These are phyloP conservation scores for Myriosclerotinia duriaeana DNA, from an alignment of 2,329 filamentous ascomycete genomes.

Conservation along the genomic window DNA sequence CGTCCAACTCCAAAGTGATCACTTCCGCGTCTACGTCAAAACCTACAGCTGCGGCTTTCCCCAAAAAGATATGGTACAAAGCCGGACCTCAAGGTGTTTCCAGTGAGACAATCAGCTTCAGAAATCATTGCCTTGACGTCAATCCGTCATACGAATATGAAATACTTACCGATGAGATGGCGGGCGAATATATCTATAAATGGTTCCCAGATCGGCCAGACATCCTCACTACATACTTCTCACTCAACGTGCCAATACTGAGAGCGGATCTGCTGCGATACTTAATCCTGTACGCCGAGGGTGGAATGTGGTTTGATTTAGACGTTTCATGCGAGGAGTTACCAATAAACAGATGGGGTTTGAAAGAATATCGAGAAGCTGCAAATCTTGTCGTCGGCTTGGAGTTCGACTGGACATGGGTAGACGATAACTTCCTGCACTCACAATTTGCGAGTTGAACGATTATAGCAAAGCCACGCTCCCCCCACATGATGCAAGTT, in stretches of 20 bases:
- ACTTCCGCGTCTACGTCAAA: background rate
- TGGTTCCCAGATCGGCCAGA: slow-evolving; percentile 54
- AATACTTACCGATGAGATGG: slow-evolving; percentile 36
- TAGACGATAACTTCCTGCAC: background rate
- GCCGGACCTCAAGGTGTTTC: slow-evolving; percentile 42
- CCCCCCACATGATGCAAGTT: background rate
- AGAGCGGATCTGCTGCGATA: slow-evolving; percentile 67
- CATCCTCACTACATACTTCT: slow-evolving; percentile 60
- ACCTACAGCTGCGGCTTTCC: slow-evolving; percentile 11
- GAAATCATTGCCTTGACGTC: slow-evolving; percentile 38
- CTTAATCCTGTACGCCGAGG: slow-evolving; percentile 61
- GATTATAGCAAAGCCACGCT: background rate
- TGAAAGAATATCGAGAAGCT: slow-evolving; percentile 52
- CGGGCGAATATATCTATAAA: background rate
- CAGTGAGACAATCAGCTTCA: slow-evolving; percentile 39
- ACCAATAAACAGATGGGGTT: slow-evolving; percentile 58
- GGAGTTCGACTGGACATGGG: slow-evolving; percentile 1
- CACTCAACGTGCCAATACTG: slow-evolving; percentile 62
- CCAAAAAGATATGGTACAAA: slow-evolving; percentile 45
- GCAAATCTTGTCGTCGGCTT: slow-evolving; percentile 6
- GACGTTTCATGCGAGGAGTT: slow-evolving; percentile 50
- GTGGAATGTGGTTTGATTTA: slow-evolving; percentile 56
- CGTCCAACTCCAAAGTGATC: background rate
- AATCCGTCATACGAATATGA: slow-evolving; percentile 37
- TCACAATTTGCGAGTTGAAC: slow-evolving; percentile 7